Evolutionary conservation across 306 rosid species (phyloP).

Genomic region (Parietaria judaica): DNA sequence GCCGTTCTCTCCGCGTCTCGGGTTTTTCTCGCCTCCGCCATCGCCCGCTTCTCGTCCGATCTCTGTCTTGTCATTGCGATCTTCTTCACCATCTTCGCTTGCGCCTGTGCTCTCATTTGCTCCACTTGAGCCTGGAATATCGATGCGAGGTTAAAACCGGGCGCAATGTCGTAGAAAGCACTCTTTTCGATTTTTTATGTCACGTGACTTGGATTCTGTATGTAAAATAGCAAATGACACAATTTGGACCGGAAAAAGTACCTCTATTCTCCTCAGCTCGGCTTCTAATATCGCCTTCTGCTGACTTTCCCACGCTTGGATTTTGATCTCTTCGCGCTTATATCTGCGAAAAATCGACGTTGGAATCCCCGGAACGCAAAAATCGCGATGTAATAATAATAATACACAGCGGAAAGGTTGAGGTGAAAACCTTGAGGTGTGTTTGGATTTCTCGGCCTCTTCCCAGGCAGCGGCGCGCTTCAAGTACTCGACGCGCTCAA

Average conservation of each 20-base stretch:
- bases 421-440: constrained; percentile 65
- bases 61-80: constrained; percentile 75
- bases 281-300: constrained; percentile 79
- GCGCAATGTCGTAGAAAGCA: too few species aligned
- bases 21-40: constrained; percentile 59
- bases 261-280: constrained; percentile 84
- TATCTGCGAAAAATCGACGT: constrained; percentile 36
- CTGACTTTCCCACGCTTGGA: constrained; percentile 94
- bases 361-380: not conserved
- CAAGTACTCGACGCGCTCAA: constrained; percentile 51
- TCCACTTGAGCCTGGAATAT: constrained; percentile 62
- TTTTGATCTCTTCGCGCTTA: constrained; percentile 87
- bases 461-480: constrained; percentile 85
- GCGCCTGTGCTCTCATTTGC: constrained; percentile 74
- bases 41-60: constrained; percentile 70
- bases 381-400: not conserved
- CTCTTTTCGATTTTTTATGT: too few species aligned
- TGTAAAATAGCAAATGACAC: not conserved
- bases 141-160: too few species aligned
- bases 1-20: constrained; percentile 66
- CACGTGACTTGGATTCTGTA: too few species aligned
- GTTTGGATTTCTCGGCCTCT: constrained; percentile 83
- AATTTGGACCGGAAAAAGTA: constrained; percentile 17
- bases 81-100: constrained; percentile 75
- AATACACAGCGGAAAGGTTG: not conserved